Evolutionary conservation across 257 asterid genomes (phyloP).

Genomic region (Solanum clarkiae): DNA sequence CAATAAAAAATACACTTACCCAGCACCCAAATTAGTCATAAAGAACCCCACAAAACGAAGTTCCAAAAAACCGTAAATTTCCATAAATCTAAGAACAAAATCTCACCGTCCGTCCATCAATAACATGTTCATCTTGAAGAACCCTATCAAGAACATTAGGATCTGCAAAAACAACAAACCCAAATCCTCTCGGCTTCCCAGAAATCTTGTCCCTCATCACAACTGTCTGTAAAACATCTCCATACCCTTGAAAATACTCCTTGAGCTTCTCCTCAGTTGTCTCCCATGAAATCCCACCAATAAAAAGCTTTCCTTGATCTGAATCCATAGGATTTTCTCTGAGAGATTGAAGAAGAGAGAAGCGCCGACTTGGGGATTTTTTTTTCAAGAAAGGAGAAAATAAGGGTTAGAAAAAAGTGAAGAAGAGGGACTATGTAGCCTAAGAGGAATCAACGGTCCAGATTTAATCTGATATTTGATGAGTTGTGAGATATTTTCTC

Average conservation of each 20-base stretch:
- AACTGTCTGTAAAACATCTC: slow-evolving; percentile 72
- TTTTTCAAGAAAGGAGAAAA: neutral
- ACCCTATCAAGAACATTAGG: slow-evolving; percentile 56
- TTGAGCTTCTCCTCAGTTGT: slow-evolving; percentile 63
- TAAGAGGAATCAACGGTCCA: slow-evolving; percentile 15
- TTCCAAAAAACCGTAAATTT: neutral
- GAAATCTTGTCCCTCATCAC: slow-evolving; percentile 69
- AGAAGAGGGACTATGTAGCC: neutral
- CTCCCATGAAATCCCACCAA: slow-evolving; percentile 92
- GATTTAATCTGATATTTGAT: slow-evolving; percentile 13
- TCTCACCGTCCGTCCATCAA: slow-evolving; percentile 57
- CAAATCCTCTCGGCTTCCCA: slow-evolving; percentile 80
- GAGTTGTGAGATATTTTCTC: neutral
- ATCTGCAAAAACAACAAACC: slow-evolving; percentile 74
- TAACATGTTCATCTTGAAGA: slow-evolving; percentile 65
- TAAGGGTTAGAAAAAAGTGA: neutral
- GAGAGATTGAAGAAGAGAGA: neutral
- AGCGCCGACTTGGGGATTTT: neutral
- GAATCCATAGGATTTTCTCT: slow-evolving; percentile 40
- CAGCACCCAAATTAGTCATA: neutral
- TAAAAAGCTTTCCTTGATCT: slow-evolving; percentile 82
- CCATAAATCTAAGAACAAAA: neutral
- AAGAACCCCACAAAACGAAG: neutral
- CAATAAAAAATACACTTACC: neutral
- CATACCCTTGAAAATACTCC: slow-evolving; percentile 63